These are phyloP conservation scores for Microascus cirrosus DNA, from an alignment of 2,329 filamentous ascomycete genomes.

Conservation along the genomic window DNA sequence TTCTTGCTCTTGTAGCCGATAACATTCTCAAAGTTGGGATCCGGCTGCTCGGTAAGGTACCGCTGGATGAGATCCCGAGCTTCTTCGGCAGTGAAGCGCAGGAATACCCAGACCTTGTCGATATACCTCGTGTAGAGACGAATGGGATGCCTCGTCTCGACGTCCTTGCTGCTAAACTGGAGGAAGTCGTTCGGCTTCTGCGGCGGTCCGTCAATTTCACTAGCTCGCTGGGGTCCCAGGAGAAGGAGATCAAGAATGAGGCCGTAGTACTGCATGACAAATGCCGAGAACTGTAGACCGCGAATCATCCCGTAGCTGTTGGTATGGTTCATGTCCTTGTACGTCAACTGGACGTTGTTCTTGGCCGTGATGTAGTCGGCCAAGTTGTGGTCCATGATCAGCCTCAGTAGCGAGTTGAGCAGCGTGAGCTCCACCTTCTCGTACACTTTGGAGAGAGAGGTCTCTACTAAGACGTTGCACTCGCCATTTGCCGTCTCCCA, in stretches of 20 bases:
- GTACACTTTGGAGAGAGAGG: constrained; percentile 96
- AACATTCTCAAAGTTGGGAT: constrained; percentile 98
- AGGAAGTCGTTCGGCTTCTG: constrained; percentile 94
- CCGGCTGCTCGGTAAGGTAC: constrained; percentile 94
- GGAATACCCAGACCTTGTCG: constrained; percentile 97
- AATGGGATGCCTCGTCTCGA: constrained; percentile 88
- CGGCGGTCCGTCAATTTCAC: constrained; percentile 90
- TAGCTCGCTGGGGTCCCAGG: constrained; percentile 89
- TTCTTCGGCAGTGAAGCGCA: constrained; percentile 87
- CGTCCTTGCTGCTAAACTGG: constrained; percentile 88
- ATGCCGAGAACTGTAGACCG: constrained; percentile 93
- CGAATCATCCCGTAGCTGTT: constrained; percentile 99
- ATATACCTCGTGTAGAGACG: constrained; percentile 97
- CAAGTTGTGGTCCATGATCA: constrained; percentile 99
- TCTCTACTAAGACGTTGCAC: constrained; percentile 98
- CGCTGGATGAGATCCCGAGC: constrained; percentile 93
- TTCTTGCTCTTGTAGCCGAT: constrained; percentile 99
- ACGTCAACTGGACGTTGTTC: constrained; percentile 98
- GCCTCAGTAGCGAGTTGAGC: constrained; percentile 78
- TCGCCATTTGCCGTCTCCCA: constrained; percentile 93
- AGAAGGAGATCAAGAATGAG: constrained; percentile 87
- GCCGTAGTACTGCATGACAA: constrained; percentile 98
- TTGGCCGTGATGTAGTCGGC: constrained; percentile 98
- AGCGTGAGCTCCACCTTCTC: constrained; percentile 98
- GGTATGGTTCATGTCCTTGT: constrained; percentile 99